These are phyloP conservation scores for Chimonanthus praecox DNA, from an alignment of 164 flowering plant species.

Conservation along the genomic window DNA sequence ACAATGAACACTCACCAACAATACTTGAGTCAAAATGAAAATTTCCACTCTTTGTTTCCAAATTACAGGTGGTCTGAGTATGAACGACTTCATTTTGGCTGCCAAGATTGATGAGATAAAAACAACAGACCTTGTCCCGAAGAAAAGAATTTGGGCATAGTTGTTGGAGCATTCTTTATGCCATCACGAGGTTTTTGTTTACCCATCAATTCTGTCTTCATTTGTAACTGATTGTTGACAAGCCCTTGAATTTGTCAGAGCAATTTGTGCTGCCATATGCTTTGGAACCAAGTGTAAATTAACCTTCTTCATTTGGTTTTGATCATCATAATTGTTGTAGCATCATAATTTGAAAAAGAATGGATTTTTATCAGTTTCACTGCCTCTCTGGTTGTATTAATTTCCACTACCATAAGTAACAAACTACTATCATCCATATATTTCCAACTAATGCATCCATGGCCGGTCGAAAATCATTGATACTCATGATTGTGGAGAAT, in stretches of 20 bases:
- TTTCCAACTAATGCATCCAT: neutral
- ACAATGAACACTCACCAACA: neutral
- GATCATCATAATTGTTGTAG: neutral
- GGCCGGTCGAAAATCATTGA: neutral
- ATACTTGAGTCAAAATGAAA: neutral
- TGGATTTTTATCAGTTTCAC: neutral
- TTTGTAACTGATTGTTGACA: neutral
- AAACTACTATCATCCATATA: neutral
- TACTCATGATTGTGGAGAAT: neutral
- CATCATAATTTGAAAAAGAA: neutral
- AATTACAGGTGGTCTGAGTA: constrained; percentile 80
- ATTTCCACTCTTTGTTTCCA: neutral
- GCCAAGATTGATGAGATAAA: constrained; percentile 77
- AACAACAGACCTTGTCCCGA: constrained; percentile 80
- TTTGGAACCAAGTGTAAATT: neutral
- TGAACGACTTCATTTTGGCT: constrained; percentile 92
- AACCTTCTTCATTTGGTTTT: neutral
- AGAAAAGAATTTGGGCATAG: constrained; percentile 81
- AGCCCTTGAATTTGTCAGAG: neutral
- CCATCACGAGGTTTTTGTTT: neutral
- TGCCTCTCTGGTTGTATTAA: neutral
- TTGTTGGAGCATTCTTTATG: neutral
- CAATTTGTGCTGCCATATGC: neutral
- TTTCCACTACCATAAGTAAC: neutral
- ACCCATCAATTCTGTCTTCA: neutral